Evolutionary conservation across 2,329 filamentous ascomycete genomes (phyloP), one percentile per base, ranked within the genome.

Genomic region (Berkeleyomyces rouxiae): DNA sequence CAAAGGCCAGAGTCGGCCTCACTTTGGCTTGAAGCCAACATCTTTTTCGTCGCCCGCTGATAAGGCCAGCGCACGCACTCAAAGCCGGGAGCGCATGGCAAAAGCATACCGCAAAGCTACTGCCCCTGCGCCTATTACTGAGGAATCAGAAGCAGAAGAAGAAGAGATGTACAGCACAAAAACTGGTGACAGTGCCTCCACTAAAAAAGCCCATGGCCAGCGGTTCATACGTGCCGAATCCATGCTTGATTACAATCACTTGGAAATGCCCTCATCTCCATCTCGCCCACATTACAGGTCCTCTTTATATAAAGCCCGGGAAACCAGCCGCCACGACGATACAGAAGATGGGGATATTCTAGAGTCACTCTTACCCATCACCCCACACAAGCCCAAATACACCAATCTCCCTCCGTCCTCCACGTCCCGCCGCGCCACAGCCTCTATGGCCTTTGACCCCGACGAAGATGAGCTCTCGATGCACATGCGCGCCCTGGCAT

Each of bases 401-500:
- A 61, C 55, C 67, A 71, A 59, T 69, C 74, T 53, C 66, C 72
- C 58, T 73, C 71, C 40, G 69, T 74, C 51, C 64, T 74, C 33
- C 68, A 70, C 5, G 36, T 57, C 61, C n/a, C 70, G 68, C 36
- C 70, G 68, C 63, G 73, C 75, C 55, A 70, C 78, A 59, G 70
- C 77, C 53, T 77, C 76, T 33, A 72, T 79, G 63, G 67, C 77
- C 9, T 72, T 66, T 4, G 67, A 69, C 5, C 68, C 70, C 49
- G 70, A 71, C 16, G 70, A 72, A 53, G 75, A 75, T 61, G 74
- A 75, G 43, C 73, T 74, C 16, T 71, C 73, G 10, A 70, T 76
- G 55, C 69, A 72, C 36, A 68, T 68, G 7, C 66, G 66, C 47
- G 66, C 40, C 36, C 39, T 55, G 3, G 13, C 60, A 10, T 33